Evolutionary conservation across 768 basidiomycete species (phyloP), one percentile per base, ranked within the genome.

Genomic region (Antrodiella citrinella): DNA sequence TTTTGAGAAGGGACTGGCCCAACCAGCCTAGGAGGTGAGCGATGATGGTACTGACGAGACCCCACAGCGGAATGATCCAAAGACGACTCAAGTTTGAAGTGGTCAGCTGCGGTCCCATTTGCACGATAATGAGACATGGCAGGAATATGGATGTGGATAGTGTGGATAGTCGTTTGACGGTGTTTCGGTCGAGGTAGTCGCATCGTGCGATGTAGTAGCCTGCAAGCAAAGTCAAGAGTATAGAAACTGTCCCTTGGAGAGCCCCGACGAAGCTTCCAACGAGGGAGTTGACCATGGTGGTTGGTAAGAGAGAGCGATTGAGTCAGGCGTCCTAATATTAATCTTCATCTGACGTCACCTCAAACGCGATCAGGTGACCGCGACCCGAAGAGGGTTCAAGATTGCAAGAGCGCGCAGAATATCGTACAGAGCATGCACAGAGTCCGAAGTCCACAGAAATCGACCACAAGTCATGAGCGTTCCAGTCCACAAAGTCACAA

Each of bases 51-150:
- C 60, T 59, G 20, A 46, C 40, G 23, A 63, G 52, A 20, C 63
- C 63, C 63, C 63, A 65, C 21, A 54, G 47, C 21, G 63, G 61
- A 3, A 63, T 48, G 45, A 65, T 58, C 62, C 63, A 65, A 24
- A 62, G 47, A 26, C 40, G 48, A 18, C 51, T n/a, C 40, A 65
- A 51, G 3, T 49, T 48, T 10, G 22, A 4, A n/a, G 45, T 51
- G 45, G 64, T 62, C 45, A 65, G 57, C 53, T 58, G 53, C 22
- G 61, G 64, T 3, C 61, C 64, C 64, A 63, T 65, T 46, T 61
- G 51, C 10, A 55, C 59, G 56, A 65, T 43, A 56, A 65, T 57
- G 53, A 65, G 62, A 45, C 58, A 60, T 19, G 64, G 64, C 39
- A 63, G 61, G 57, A 65, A 63, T 50, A 62, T 49, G 21, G 48